Conservation (phyloP, 139 green algal genomes). For the Prasinococcaceae sp. region DNA sequence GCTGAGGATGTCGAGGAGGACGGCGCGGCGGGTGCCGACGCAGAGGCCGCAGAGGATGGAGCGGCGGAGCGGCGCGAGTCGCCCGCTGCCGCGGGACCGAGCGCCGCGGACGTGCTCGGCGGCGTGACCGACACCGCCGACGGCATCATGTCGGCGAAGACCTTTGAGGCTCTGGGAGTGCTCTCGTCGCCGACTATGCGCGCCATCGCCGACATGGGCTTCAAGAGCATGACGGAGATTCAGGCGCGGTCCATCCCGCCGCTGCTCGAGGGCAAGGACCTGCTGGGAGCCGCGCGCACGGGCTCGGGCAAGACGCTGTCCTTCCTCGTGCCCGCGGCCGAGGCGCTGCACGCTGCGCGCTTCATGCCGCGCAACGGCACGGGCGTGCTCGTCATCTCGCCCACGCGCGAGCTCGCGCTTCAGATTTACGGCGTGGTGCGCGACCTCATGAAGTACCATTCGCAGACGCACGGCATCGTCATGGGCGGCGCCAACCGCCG, state of each 20-base stretch:
- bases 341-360: slow-evolving; percentile 79
- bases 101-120: neutral
- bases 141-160: slow-evolving; percentile 18
- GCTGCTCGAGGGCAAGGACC: slow-evolving; percentile 73
- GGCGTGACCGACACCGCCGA: slow-evolving; percentile 6
- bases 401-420: slow-evolving; percentile 86
- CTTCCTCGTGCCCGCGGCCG: slow-evolving; percentile 81
- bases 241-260: slow-evolving; percentile 86
- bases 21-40: neutral
- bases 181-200: slow-evolving; percentile 24
- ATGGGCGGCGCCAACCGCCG: slow-evolving; percentile 95
- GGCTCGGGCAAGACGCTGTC: slow-evolving; percentile 96
- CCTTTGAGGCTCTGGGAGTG: slow-evolving; percentile 59
- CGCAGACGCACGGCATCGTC: slow-evolving; percentile 86
- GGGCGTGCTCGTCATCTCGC: slow-evolving; percentile 78
- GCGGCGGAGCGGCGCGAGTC: neutral
- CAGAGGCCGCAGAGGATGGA: neutral
- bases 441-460: slow-evolving; percentile 83
- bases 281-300: slow-evolving; percentile 89
- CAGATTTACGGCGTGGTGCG: slow-evolving; percentile 88
- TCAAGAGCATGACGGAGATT: slow-evolving; percentile 60
- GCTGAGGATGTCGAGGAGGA: slow-evolving; percentile 1
- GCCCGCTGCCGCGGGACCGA: neutral
- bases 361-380: slow-evolving; percentile 94
- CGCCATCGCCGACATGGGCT: slow-evolving; percentile 53